Evolutionary conservation across 192 early-diverging fungal species (phyloP), one percentile per base, ranked within the genome.

Genomic region (Phycomyces nitens): DNA sequence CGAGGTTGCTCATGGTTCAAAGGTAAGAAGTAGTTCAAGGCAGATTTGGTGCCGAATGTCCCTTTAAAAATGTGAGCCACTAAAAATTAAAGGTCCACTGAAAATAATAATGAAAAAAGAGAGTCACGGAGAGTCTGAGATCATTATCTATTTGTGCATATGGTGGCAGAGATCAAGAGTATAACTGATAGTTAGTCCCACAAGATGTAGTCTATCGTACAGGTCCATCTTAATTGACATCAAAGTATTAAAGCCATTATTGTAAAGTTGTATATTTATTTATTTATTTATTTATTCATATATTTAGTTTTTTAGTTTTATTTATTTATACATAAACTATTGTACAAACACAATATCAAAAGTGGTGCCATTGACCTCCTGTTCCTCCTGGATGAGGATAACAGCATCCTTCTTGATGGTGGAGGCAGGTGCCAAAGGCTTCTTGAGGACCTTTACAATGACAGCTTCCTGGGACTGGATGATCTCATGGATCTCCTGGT

Each of bases 321-420:
- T n/a, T 14, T 47, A 3, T 6, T 47, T 47, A 47, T 47, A n/a
- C 12, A 47, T 47, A 49, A 20, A 21, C 38, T 64, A 64, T 64
- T 80, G 77, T 11, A 79, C 73, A 81, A 93, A 83, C 7, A 80
- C 75, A 39, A 94, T 80, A 57, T 84, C 73, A 77, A 94, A 92
- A 57, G 83, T 90, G 64, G 84, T 86, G 22, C 87, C 89, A 69
- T 91, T 89, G 56, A 74, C 86, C 65, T 93, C 92, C 73, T 94
- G 92, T 64, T 93, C 89, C 71, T 92, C 91, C 74, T 94, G 86
- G 62, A 83, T 87, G 53, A 92, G 82, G 50, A 95, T 77, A 34
- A 83, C 80, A 23, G 72, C 79, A 5, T 47, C 58, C 5, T 63
- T 68, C 66, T 70, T 60, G 57, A 77, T 62, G 11, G 52, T 39